Base-by-base conservation (phyloP, 2,329 filamentous ascomycete genomes). In the Cordyceps farinosa region DNA sequence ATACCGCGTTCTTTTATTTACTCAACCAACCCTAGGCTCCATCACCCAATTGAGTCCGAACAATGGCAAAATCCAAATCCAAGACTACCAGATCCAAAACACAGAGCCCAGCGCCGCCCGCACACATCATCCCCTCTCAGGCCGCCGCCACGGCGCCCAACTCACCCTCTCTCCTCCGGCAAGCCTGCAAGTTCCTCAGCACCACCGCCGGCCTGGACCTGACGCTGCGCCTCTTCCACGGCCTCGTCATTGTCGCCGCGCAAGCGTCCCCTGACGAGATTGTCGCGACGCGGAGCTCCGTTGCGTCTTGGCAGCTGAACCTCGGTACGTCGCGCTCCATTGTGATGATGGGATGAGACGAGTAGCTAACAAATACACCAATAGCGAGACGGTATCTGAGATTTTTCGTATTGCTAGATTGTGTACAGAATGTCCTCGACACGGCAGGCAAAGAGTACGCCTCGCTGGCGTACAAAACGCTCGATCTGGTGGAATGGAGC, bases 131-230 rank as follows among this genome's bases (percentile, higher is more conserved):
- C 38, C 38, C 5, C 38, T 3, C 38, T 3, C 38, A 40, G 38
- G 10, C 48, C 15, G 4, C 30, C 30, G 32, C 56, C 44, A 32
- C 48, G 17, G 38, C 36, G 8, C 15, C 27, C 51, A 36, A 4
- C 51, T 38, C 30, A 27, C 15, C 34, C 5, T 52, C 63, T 3
- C 52, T 56, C 8, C 51, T 55, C 22, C 55, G 34, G 38, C 56
- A 61, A 17, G 9, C 52, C 38, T 54, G 51, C n/a, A 45, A 38
- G 17, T 64, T 64, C 42, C 29, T 60, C 51, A 45, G 44, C 51
- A 55, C 63, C n/a, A 64, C 63, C 36, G 51, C 63, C 27, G 63
- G 63, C 3, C 30, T 64, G 3, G 63, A 64, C 34, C 52, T 64
- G 8, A 53, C 44, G 1, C 47, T 64, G n/a, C 56, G 63, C 2